Conservation (phyloP, 768 basidiomycete genomes). For the Melanogaster broomeanus region DNA sequence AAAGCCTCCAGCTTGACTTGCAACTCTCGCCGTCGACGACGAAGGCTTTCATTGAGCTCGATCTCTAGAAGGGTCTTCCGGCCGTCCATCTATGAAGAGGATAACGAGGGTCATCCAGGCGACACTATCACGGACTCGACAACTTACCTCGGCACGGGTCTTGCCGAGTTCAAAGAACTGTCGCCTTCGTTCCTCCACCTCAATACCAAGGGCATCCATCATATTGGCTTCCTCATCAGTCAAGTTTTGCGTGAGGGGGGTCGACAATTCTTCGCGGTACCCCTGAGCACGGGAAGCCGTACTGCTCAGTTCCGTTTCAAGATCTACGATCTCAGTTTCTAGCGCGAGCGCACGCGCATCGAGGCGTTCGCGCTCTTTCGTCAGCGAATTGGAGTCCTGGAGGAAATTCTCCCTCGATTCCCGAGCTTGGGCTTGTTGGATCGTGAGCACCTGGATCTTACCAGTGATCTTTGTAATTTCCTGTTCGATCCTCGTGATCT, state of each 20-base stretch:
- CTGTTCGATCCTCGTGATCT: conserved; percentile 76
- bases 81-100: conserved; percentile 48
- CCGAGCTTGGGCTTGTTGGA: conserved; percentile 69
- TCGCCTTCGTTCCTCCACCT: conserved; percentile 75
- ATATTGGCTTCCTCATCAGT: conserved; percentile 68
- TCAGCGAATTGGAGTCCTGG: conserved; percentile 59
- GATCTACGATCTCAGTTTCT: conserved; percentile 68
- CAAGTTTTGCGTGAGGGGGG: conserved; percentile 74
- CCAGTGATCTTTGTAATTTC: conserved; percentile 80
- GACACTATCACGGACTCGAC: not conserved
- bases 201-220: conserved; percentile 69
- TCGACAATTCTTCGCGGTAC: conserved; percentile 67
- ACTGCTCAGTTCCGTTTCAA: conserved; percentile 68
- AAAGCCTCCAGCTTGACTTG: conserved; percentile 72
- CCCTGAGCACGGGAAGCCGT: conserved; percentile 64
- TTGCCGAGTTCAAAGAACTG: conserved; percentile 68
- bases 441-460: conserved; percentile 65
- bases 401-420: conserved; percentile 67
- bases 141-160: conserved; percentile 67
- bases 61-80: conserved; percentile 85
- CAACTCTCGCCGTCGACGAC: conserved; percentile 78
- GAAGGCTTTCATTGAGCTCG: conserved; percentile 87
- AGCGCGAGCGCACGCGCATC: conserved; percentile 59
- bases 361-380: conserved; percentile 71
- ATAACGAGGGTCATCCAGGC: not conserved